Evolutionary conservation across 2,329 filamentous ascomycete species (phyloP).

Genomic region (Curvularia sp.): DNA sequence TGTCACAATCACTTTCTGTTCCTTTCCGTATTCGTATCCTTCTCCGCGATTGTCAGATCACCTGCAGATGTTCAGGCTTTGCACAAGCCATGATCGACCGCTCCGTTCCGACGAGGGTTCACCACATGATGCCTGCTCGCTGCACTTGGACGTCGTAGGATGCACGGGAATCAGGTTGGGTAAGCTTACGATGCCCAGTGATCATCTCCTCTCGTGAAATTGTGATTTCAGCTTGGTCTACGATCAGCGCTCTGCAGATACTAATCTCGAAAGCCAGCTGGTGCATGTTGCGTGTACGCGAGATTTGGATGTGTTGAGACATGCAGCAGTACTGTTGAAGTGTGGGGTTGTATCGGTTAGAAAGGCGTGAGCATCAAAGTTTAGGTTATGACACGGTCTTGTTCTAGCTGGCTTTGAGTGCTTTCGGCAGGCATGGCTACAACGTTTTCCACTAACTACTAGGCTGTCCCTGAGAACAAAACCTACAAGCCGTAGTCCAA

Average conservation of each 20-base stretch:
- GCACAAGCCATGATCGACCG: conserved; percentile 1
- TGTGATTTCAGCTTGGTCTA: not conserved
- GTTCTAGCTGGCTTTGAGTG: not conserved
- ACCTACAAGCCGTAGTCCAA: not conserved
- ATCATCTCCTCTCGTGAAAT: not conserved
- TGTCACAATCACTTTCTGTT: not conserved
- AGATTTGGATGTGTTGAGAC: not conserved
- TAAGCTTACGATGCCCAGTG: not conserved
- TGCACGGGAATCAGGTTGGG: not conserved
- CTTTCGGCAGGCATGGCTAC: not conserved
- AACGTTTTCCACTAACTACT: not conserved
- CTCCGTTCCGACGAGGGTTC: conserved; percentile 1
- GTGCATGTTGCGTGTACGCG: too few relatives aligned
- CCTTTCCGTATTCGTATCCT: not conserved
- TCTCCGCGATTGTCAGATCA: not conserved
- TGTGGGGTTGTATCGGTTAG: not conserved
- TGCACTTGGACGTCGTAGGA: not conserved
- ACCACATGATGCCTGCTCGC: not conserved
- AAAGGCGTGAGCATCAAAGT: not conserved
- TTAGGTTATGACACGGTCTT: not conserved
- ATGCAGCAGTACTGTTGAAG: not conserved
- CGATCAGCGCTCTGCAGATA: not conserved
- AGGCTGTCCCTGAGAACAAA: not conserved
- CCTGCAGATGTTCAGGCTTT: not conserved
- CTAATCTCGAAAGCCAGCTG: not conserved